Percentiles rank a stretch among this genome's conserved stretches.
Conservation (phyloP, 2,329 filamentous ascomycete species). For the Fusarium sambucinum region DNA sequence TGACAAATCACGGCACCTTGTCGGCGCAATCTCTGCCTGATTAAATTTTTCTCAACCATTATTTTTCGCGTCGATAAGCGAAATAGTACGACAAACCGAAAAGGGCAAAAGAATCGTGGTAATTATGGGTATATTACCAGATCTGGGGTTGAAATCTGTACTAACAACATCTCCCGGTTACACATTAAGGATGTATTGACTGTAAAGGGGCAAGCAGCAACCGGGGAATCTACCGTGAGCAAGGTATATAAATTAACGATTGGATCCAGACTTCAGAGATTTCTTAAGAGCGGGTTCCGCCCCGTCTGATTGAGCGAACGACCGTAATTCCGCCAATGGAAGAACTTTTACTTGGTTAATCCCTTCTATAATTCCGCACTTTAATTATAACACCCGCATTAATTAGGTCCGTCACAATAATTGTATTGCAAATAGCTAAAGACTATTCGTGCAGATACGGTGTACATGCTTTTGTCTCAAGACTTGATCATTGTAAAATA, state of each 20-base stretch:
- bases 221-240: not conserved
- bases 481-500: not conserved
- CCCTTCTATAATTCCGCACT: not conserved
- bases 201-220: not conserved
- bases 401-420: not conserved
- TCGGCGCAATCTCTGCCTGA: not conserved
- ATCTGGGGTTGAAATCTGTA: not conserved
- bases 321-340: conserved; percentile 1
- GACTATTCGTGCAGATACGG: too few relatives aligned
- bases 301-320: not conserved
- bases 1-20: not conserved
- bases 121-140: not conserved
- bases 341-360: not conserved
- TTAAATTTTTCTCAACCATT: not conserved
- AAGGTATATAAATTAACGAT: not conserved
- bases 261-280: not conserved
- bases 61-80: not conserved
- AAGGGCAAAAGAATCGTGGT: not conserved
- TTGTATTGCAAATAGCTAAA: not conserved
- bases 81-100: not conserved
- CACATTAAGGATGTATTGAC: not conserved
- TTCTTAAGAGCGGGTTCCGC: not conserved
- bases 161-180: not conserved
- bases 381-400: not conserved
- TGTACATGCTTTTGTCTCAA: too few relatives aligned